Conservation (phyloP, 306 rosid species). For the Hippophae gyantsensis region DNA sequence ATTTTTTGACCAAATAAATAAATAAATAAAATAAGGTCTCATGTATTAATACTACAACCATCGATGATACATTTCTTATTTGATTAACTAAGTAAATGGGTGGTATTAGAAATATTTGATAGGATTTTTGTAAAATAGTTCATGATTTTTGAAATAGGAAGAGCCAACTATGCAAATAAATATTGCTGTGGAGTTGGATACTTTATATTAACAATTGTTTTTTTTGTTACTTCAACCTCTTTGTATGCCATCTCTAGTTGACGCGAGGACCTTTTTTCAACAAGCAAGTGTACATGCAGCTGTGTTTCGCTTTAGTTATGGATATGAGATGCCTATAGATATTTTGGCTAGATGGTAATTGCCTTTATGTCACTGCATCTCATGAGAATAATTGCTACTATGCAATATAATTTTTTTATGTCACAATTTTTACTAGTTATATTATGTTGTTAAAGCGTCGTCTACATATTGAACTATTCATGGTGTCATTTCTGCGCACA, state of each 20-base stretch:
- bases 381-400: neutral
- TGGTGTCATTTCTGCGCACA: slow-evolving; percentile 26
- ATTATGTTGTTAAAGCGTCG: slow-evolving; percentile 3
- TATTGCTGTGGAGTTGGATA: too few species aligned
- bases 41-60: too few species aligned
- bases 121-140: too few species aligned
- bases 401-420: slow-evolving; percentile 4
- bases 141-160: too few species aligned
- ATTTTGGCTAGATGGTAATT: slow-evolving; percentile 75
- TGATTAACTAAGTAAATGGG: too few species aligned
- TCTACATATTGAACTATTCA: slow-evolving; percentile 1
- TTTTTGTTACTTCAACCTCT: slow-evolving; percentile 9
- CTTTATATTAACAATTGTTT: neutral
- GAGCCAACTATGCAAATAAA: too few species aligned
- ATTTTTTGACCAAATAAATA: too few species aligned
- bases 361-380: neutral
- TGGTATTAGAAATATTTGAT: too few species aligned
- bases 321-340: slow-evolving; percentile 93
- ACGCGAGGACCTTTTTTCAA: slow-evolving; percentile 88
- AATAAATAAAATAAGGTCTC: too few species aligned
- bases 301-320: slow-evolving; percentile 83
- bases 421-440: slow-evolving; percentile 8
- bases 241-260: slow-evolving; percentile 48
- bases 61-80: too few species aligned
- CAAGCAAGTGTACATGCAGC: slow-evolving; percentile 99